Evolutionary conservation across 176 grass and related monocot species (phyloP).

Genomic region (Melocanna baccifera): DNA sequence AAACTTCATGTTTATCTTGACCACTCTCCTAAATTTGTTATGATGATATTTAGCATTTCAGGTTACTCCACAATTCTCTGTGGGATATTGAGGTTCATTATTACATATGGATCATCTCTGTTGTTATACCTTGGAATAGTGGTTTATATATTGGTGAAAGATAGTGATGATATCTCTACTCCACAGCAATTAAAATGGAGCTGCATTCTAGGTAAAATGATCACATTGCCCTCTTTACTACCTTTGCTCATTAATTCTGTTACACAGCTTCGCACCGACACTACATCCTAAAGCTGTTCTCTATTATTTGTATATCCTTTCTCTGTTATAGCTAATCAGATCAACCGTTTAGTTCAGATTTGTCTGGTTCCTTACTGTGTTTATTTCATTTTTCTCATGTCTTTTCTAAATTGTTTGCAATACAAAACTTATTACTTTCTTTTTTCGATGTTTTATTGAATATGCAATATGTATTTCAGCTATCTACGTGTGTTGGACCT

Average conservation of each 20-base stretch:
- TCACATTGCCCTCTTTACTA: constrained; percentile 64
- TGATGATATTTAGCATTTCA: constrained; percentile 45
- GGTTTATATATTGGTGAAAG: constrained; percentile 52
- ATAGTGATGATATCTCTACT: constrained; percentile 18
- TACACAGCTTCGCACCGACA: neutral
- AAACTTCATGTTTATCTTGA: neutral
- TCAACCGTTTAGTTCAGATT: too few species aligned
- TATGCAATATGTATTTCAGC: too few species aligned
- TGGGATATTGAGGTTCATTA: constrained; percentile 79
- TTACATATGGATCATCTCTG: constrained; percentile 76
- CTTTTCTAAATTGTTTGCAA: too few species aligned
- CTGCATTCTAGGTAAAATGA: constrained; percentile 39
- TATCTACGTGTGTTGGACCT: too few species aligned
- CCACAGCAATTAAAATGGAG: constrained; percentile 39
- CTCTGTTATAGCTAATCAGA: neutral
- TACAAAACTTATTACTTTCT: too few species aligned
- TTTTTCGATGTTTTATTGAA: too few species aligned
- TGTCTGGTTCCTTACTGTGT: too few species aligned
- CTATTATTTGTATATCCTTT: constrained; percentile 6
- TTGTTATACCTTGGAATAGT: constrained; percentile 66
- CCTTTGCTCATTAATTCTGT: constrained; percentile 74
- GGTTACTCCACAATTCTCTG: constrained; percentile 73
- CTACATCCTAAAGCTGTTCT: neutral
- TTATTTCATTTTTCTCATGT: too few species aligned
- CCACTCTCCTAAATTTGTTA: neutral